Base-by-base conservation (phyloP, 139 green algal genomes). In the Trebouxia sp. region DNA sequence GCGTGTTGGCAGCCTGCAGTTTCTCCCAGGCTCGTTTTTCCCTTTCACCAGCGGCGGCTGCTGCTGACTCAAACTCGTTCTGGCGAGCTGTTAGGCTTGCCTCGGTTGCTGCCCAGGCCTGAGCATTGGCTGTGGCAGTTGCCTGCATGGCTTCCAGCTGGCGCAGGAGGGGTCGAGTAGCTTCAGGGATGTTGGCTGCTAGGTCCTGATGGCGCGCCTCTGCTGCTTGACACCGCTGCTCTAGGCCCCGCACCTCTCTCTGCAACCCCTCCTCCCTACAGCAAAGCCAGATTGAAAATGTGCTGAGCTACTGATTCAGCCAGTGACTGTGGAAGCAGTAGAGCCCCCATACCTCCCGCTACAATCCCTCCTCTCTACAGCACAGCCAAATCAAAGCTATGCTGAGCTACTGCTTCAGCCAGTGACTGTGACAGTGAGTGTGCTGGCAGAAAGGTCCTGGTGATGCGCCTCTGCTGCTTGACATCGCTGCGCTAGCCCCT, bases 401-500 rank as follows among this genome's bases (percentile, higher is more conserved):
- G n/a, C n/a, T n/a, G n/a, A n/a, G n/a, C n/a, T n/a, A n/a, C n/a
- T n/a, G n/a, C n/a, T n/a, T n/a, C n/a, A n/a, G n/a, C n/a, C n/a
- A n/a, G n/a, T n/a, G n/a, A n/a, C n/a, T n/a, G 96, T 97, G 76
- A 95, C 90, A 75, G 97, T 92, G 0, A 95, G 95, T 67, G 98
- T 80, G 72, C 89, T 91, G 20, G 87, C 69, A 3, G 88, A 78
- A 56, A 97, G 84, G 83, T 99, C 96, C 85, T 80, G 70, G 84
- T 98, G 93, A 17, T 93, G 88, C 77, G 87, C 53, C 87, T 99
- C 96, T 11, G 96, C 94, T 26, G 81, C 91, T 45, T 93, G 89
- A 53, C 87, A 92, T 22, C 89, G 85, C 50, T 84, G 76, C 87
- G 93, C 88, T 81, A 97, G 77, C 53, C 89, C 90, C 1, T 78